These are phyloP conservation scores for Mycena kentingensis DNA, from an alignment of 768 basidiomycete species.

Conservation along the genomic window DNA sequence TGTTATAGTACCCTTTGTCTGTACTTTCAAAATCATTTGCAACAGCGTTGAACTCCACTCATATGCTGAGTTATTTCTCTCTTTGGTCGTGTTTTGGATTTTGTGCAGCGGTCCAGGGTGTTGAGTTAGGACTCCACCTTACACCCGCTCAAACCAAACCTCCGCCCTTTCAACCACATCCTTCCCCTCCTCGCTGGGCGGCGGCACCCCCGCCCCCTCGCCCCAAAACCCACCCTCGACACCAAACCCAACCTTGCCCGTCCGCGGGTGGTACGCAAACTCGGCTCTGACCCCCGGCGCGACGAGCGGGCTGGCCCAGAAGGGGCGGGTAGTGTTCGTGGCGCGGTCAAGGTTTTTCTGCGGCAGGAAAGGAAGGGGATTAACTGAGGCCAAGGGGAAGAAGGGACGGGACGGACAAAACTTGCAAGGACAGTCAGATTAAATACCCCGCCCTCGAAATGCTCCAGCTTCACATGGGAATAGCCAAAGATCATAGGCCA, in stretches of 20 bases:
- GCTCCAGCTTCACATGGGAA: conserved; percentile 25
- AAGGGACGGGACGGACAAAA: conserved; percentile 15
- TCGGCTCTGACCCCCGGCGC: conserved; percentile 20
- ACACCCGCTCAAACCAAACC: conserved; percentile 27
- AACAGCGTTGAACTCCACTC: too few species aligned
- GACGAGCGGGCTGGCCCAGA: too few species aligned
- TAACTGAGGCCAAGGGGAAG: too few species aligned
- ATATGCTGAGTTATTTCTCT: too few species aligned
- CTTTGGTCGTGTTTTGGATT: too few species aligned
- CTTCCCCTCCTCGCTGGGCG: conserved; percentile 18
- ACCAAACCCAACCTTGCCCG: conserved; percentile 17
- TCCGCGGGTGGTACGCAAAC: conserved; percentile 9
- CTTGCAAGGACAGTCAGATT: conserved; percentile 21
- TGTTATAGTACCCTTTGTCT: too few species aligned
- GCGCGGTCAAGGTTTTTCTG: too few species aligned
- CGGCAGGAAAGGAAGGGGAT: too few species aligned
- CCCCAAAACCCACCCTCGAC: conserved; percentile 24
- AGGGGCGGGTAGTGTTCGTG: too few species aligned
- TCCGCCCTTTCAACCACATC: conserved; percentile 32
- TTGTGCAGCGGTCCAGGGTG: too few species aligned
- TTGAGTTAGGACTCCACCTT: neutral
- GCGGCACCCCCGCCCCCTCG: conserved; percentile 20
- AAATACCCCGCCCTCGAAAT: conserved; percentile 30
- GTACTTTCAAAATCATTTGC: too few species aligned
- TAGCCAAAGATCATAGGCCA: conserved; percentile 24